Evolutionary conservation across 495 filamentous ascomycete genomes (phyloP).

Genomic region (Talaromyces nanjingensis): DNA sequence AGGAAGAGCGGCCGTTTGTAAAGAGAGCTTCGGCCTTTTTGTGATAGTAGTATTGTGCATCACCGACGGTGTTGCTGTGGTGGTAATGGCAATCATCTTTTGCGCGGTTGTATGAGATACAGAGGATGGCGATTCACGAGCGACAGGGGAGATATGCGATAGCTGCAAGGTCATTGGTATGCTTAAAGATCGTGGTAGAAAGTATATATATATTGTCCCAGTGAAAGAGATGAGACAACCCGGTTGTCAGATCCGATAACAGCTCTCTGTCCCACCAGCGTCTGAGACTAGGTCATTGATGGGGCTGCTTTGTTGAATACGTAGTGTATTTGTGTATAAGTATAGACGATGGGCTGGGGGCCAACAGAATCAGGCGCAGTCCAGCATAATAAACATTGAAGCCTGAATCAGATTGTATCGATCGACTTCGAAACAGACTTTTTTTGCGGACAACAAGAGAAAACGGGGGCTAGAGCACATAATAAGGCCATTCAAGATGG

Average conservation of each 20-base stretch:
- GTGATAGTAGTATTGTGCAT: conserved; percentile 31
- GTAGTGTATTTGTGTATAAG: background rate
- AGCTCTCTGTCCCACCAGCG: background rate
- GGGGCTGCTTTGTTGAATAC: background rate
- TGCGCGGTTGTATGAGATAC: conserved; percentile 11
- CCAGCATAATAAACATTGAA: background rate
- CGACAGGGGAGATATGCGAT: conserved; percentile 12
- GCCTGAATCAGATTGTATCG: background rate
- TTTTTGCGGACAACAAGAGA: background rate
- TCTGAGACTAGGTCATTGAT: background rate
- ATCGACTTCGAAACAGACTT: background rate
- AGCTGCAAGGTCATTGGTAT: conserved; percentile 5
- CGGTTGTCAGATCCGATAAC: background rate
- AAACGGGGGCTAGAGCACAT: background rate
- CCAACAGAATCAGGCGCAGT: background rate
- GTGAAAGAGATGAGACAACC: background rate
- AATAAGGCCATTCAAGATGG: background rate
- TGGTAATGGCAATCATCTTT: conserved; percentile 19
- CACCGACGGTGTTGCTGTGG: conserved; percentile 25
- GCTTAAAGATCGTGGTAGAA: background rate
- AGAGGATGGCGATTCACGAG: conserved; percentile 21
- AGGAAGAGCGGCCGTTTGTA: conserved; percentile 59
- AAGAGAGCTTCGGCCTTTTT: conserved; percentile 69
- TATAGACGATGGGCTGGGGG: background rate
- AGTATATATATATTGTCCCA: background rate